Percentiles rank a stretch among this genome's conserved stretches.
phyloP scores from a whole-genome alignment of 306 rosid genomes.

The Leucaena leucocephala region DNA sequence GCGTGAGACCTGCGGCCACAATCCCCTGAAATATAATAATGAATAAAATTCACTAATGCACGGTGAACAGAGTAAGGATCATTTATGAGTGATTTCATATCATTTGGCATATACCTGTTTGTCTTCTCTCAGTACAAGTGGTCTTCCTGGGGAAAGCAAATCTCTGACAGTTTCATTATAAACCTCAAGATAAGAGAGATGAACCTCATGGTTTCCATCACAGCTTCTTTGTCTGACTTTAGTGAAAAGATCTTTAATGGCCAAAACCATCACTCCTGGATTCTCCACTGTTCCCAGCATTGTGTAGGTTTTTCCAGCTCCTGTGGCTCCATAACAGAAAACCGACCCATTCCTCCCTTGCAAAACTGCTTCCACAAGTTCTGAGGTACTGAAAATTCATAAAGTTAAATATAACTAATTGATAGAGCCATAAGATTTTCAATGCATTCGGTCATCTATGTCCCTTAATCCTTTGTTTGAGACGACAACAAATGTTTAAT shows the following conservation, averaged over 20 bases:
- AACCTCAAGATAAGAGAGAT: slow-evolving; percentile 92
- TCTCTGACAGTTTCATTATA: slow-evolving; percentile 93
- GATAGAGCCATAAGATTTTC: slow-evolving; percentile 10
- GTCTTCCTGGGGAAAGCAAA: slow-evolving; percentile 94
- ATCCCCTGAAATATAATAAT: slow-evolving; percentile 63
- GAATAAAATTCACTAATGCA: background rate
- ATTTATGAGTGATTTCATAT: background rate
- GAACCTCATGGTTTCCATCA: slow-evolving; percentile 89
- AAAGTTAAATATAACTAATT: slow-evolving; percentile 26
- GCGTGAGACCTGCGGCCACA: slow-evolving; percentile 92
- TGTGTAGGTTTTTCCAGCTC: slow-evolving; percentile 97
- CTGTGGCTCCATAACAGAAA: slow-evolving; percentile 95
- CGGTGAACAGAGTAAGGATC: background rate
- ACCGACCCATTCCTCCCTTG: slow-evolving; percentile 98
- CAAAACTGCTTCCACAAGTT: slow-evolving; percentile 90
- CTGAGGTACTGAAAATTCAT: slow-evolving; percentile 67
- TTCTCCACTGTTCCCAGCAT: slow-evolving; percentile 92
- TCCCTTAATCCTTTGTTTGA: background rate
- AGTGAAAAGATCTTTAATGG: slow-evolving; percentile 85
- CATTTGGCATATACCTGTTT: slow-evolving; percentile 60
- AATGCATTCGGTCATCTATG: background rate
- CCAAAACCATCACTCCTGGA: slow-evolving; percentile 99
- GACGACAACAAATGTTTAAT: background rate
- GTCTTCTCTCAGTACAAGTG: slow-evolving; percentile 93
- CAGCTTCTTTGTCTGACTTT: slow-evolving; percentile 87